Evolutionary conservation across 805 yeast species (phyloP), one percentile per base, ranked within the genome.

Genomic region (Teunomyces funiuensis): DNA sequence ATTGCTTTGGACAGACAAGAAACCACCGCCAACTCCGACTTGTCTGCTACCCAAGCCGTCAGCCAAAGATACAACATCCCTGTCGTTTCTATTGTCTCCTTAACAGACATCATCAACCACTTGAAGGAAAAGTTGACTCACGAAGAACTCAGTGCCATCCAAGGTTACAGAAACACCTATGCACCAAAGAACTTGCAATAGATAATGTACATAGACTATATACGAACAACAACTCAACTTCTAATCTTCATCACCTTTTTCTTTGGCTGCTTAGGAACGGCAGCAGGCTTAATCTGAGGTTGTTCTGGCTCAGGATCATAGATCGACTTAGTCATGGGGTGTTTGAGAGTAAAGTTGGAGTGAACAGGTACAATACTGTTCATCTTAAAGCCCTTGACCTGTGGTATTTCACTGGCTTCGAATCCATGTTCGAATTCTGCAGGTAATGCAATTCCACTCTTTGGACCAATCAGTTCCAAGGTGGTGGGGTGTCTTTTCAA

Each of bases 1-100:
- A 87, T 93, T 57, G 96, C 97, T 6, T 77, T 93, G 52, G 99
- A 93, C 65, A 83, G 99, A 74, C 95, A 90, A 73, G 99, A 93
- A 69, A 82, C 93, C 37, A 83, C 86, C 27, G 77, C 72, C 23
- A 84, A 80, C 52, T 72, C 82, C 29, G 74, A 74, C 31, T 63
- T 73, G 52, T 83, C 93, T 51, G 95, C 98, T 36, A 87, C 96
- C 4, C 84, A 83, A 60, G 81, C 82, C 16, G 93, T 91, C 19
- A 69, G 86, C 39, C 71, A 80, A 55, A 78, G 74, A 57, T 84
- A 83, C 60, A 74, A 76, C 28, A 85, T 91, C 42, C 97, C 97
- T 2, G 96, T 93, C 17, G 63, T 85, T 42, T 79, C 85, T 38
- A 90, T 93, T 53, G 89, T 89, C 28, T 73, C 79, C 31, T 75